Percentiles rank a stretch among this genome's conserved stretches.
phyloP scores from a whole-genome alignment of 805 yeast species.

The Cyberlindnera suaveolens region DNA sequence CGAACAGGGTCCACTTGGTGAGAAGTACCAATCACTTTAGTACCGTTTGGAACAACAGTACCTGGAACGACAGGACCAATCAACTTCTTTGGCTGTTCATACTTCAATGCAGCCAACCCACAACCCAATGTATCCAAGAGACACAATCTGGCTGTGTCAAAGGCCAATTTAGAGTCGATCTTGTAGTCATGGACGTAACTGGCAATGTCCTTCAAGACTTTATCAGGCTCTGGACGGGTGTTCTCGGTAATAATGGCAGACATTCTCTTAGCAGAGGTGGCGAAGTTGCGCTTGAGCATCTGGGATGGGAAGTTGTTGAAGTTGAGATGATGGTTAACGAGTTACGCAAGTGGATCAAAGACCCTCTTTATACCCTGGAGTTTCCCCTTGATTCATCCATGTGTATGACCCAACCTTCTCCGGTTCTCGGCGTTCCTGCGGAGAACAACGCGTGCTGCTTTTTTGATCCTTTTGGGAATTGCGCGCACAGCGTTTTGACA shows the following conservation, averaged over 20 bases:
- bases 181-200: constrained; percentile 41
- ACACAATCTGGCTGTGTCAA: constrained; percentile 49
- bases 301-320: too few relatives aligned
- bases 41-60: constrained; percentile 46
- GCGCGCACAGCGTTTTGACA: background rate
- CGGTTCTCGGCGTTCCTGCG: background rate
- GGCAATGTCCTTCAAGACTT: constrained; percentile 43
- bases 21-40: constrained; percentile 48
- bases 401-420: background rate
- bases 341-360: too few relatives aligned
- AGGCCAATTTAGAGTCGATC: constrained; percentile 40
- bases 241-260: constrained; percentile 34
- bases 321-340: too few relatives aligned
- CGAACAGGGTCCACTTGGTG: constrained; percentile 48
- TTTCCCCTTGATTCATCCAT: background rate
- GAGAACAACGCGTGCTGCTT: background rate
- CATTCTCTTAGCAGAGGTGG: constrained; percentile 9
- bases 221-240: constrained; percentile 46
- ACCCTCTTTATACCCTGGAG: too few relatives aligned
- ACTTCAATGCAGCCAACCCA: constrained; percentile 52
- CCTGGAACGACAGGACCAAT: constrained; percentile 57
- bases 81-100: constrained; percentile 40
- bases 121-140: constrained; percentile 54
- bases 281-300: background rate
- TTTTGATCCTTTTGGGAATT: background rate